A percentile compares a stretch with the other conserved stretches of the same genome.
These are phyloP conservation scores for Funneliformis mosseae DNA, from an alignment of 192 early-diverging fungal genomes.

Conservation along the genomic window DNA sequence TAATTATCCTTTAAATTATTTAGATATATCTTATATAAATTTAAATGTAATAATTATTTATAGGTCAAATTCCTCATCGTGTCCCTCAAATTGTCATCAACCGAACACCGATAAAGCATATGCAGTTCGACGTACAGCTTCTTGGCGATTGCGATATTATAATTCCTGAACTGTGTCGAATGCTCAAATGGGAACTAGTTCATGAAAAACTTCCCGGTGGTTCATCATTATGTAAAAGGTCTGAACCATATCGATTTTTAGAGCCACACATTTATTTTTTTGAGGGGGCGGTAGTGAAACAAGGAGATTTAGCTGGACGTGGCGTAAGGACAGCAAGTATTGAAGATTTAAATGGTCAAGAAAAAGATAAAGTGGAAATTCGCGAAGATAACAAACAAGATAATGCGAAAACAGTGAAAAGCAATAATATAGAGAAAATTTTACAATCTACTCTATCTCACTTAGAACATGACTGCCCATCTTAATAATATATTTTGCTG, in stretches of 20 bases:
- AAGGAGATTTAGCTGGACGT: background rate
- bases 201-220: slow-evolving; percentile 68
- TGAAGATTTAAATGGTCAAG: slow-evolving; percentile 9
- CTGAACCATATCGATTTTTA: slow-evolving; percentile 35
- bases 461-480: background rate
- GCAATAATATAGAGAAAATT: background rate
- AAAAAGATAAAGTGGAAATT: background rate
- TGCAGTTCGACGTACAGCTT: slow-evolving; percentile 89
- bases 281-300: slow-evolving; percentile 49
- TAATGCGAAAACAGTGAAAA: background rate
- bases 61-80: slow-evolving; percentile 70
- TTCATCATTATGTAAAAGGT: slow-evolving; percentile 33
- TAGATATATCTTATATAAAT: background rate
- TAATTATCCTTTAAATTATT: no score
- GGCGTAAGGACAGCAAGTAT: background rate
- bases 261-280: slow-evolving; percentile 51
- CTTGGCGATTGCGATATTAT: slow-evolving; percentile 86
- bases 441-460: background rate
- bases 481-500: no score
- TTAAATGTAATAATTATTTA: no score
- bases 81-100: slow-evolving; percentile 95
- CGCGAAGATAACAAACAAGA: background rate
- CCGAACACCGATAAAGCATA: slow-evolving; percentile 80
- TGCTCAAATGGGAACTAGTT: slow-evolving; percentile 74
- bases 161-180: slow-evolving; percentile 72